Base-by-base conservation (phyloP, 139 green algal species). In the Haematococcus sp. region DNA sequence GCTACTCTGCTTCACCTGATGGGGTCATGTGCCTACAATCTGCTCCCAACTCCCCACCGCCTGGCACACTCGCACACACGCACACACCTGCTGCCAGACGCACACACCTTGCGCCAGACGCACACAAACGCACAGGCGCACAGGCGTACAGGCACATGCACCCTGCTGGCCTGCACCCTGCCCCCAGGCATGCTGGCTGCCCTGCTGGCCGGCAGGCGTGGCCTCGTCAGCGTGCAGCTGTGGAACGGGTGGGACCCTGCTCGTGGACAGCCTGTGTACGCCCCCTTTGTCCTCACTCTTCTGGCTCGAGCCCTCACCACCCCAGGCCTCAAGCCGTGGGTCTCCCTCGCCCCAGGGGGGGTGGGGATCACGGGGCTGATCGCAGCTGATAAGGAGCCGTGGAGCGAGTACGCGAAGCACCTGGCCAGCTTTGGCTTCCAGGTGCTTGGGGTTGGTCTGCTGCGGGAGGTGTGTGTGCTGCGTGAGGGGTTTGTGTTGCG, bases 361-460 rank as follows among this genome's bases (percentile, higher is more conserved):
- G 73, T 77, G 27, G 78, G 73, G 13, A 33, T 84, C 17, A 77
- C 73, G 1, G 73, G 30, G 2, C 54, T 84, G 28, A 9, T 84
- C 69, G 75, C 68, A 22, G 79, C 74, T 28, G 70, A 84, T 55
- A 33, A 52, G 9, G 79, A 81, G 74, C 79, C 79, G 4, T 84
- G 70, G 74, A 75, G 20, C n/a, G 30, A 19, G 3, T 84, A 75
- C 70, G 79, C 63, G 2, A 23, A 56, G 22, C 79, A 84, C 44
- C 51, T 84, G 33, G 74, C 65, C 16, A 76, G 63, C n/a, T 84
- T 84, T 35, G 79, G 79, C 0, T 84, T 70, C 73, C 63, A 71
- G 63, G 72, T 65, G 40, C 1, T 20, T 3, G 25, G 25, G 25
- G 9, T 59, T 44, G 31, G 7, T 25, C 28, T 43, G 27, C 35